These are phyloP conservation scores for Aspergillus phoenicis DNA, from an alignment of 2,329 filamentous ascomycete genomes.

Conservation along the genomic window DNA sequence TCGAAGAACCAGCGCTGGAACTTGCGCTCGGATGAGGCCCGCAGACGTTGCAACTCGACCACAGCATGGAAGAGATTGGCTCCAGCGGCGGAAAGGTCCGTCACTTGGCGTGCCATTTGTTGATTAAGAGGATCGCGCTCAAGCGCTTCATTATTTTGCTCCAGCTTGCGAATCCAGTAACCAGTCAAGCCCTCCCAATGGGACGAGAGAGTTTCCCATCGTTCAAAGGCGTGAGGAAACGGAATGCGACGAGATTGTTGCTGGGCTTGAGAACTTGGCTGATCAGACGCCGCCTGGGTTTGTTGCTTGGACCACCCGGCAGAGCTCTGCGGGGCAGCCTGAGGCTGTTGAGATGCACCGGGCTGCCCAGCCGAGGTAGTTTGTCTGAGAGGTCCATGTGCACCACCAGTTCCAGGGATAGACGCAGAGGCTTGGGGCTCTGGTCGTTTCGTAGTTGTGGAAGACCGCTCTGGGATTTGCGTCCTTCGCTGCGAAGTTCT, in stretches of 20 bases:
- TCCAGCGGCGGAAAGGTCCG: slow-evolving; percentile 93
- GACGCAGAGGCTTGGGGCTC: slow-evolving; percentile 22
- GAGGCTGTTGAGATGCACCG: slow-evolving; percentile 22
- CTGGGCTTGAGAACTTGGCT: slow-evolving; percentile 34
- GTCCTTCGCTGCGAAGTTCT: slow-evolving; percentile 23
- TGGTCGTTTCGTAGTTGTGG: slow-evolving; percentile 18
- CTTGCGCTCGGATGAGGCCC: slow-evolving; percentile 93
- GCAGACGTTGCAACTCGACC: slow-evolving; percentile 88
- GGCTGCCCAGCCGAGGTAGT: slow-evolving; percentile 19
- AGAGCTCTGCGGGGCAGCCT: slow-evolving; percentile 22
- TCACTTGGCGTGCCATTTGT: slow-evolving; percentile 90
- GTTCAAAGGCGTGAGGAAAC: slow-evolving; percentile 95
- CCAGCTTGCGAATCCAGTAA: slow-evolving; percentile 92
- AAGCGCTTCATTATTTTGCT: slow-evolving; percentile 86
- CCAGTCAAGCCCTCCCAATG: slow-evolving; percentile 98
- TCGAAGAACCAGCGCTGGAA: slow-evolving; percentile 99
- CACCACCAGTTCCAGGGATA: slow-evolving; percentile 8
- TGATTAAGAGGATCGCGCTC: slow-evolving; percentile 79
- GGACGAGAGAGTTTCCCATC: slow-evolving; percentile 94
- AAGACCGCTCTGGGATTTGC: slow-evolving; percentile 11
- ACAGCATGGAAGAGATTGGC: slow-evolving; percentile 98
- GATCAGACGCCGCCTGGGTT: slow-evolving; percentile 31
- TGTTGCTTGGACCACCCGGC: slow-evolving; percentile 23
- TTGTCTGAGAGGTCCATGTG: slow-evolving; percentile 17
- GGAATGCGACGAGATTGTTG: slow-evolving; percentile 58